Evolutionary conservation across 2,329 filamentous ascomycete genomes (phyloP).

Genomic region (Aspergillus thermomutatus): DNA sequence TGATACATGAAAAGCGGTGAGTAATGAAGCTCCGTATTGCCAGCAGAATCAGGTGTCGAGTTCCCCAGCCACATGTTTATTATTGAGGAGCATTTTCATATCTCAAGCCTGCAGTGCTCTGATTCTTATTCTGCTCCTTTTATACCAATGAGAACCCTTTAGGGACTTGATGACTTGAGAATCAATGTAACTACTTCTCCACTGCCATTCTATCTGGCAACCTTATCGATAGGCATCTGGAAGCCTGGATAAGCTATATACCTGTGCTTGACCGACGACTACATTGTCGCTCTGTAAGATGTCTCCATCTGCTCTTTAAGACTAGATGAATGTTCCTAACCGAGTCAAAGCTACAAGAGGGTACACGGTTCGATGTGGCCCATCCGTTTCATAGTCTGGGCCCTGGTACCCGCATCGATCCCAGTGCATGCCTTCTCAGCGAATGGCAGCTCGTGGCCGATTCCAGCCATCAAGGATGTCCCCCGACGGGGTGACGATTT

Average conservation of each 20-base stretch:
- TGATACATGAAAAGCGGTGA: neutral
- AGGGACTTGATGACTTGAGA: neutral
- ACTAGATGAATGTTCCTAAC: neutral
- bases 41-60: neutral
- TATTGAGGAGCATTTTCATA: neutral
- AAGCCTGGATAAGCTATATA: neutral
- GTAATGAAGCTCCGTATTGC: neutral
- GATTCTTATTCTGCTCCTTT: neutral
- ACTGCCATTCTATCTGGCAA: neutral
- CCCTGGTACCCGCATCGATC: neutral
- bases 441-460: neutral
- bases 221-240: neutral
- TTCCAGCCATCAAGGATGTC: neutral
- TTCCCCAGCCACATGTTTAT: neutral
- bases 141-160: neutral
- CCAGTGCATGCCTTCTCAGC: neutral
- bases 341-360: neutral
- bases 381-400: neutral
- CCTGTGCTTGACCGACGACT: neutral
- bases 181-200: neutral
- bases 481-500: neutral
- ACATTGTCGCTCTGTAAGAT: neutral
- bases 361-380: neutral
- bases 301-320: neutral
- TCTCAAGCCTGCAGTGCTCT: neutral